A percentile compares a stretch with the other conserved stretches of the same genome.
Evolutionary conservation across 2,329 filamentous ascomycete species (phyloP).

Genomic region (Paraphoma chrysanthemicola): DNA sequence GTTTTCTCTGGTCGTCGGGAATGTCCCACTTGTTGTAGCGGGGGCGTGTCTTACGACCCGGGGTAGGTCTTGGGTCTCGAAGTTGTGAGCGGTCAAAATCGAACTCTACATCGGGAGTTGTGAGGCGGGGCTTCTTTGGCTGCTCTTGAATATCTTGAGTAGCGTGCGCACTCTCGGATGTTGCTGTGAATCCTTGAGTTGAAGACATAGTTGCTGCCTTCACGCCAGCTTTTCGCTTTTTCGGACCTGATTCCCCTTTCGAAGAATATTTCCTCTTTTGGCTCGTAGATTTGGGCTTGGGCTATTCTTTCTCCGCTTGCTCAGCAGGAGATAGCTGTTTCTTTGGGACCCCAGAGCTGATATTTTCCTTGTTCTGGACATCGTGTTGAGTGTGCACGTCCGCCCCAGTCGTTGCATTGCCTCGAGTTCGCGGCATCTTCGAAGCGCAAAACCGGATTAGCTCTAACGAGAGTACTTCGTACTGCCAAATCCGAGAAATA

Average conservation of each 20-base stretch:
- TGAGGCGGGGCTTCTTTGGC: conserved; percentile 6
- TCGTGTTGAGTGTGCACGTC: background rate
- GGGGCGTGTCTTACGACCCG: conserved; percentile 1
- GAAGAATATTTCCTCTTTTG: no score
- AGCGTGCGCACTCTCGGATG: no score
- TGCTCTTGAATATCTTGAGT: background rate
- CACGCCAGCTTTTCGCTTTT: no score
- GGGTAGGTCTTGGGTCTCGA: conserved; percentile 5
- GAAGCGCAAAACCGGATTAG: background rate
- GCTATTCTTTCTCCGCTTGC: background rate
- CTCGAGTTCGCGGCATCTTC: background rate
- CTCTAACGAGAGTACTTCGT: background rate
- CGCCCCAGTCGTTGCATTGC: background rate
- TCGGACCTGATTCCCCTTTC: no score
- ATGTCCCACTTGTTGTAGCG: background rate
- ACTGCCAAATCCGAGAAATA: background rate
- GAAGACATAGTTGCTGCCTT: no score
- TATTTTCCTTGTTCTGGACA: background rate
- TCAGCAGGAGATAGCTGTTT: background rate
- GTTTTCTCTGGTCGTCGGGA: background rate
- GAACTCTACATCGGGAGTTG: conserved; percentile 11
- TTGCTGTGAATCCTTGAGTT: no score
- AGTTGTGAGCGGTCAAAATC: conserved; percentile 11
- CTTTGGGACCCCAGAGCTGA: background rate
- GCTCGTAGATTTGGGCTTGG: background rate